These are phyloP conservation scores for Cymbopogon citratus DNA, from an alignment of 176 grass and related monocot genomes.

Conservation along the genomic window DNA sequence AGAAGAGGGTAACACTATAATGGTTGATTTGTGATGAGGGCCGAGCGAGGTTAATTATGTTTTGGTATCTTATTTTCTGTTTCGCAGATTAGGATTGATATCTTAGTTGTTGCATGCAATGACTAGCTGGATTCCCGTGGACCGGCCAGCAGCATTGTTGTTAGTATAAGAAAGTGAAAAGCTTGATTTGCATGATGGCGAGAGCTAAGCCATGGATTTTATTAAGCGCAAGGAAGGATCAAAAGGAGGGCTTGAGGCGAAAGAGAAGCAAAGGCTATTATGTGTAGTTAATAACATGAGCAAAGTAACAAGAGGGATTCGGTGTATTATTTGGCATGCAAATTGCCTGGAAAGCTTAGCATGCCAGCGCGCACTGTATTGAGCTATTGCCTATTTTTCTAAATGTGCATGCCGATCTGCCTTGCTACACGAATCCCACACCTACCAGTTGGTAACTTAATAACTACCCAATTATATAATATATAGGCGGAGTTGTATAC, in stretches of 20 bases:
- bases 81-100: conserved; percentile 4
- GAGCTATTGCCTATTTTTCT: not conserved
- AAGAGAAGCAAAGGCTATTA: not conserved
- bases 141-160: conserved; percentile 28
- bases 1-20: too few species aligned
- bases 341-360: conserved; percentile 53
- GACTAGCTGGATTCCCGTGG: conserved; percentile 51
- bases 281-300: not conserved
- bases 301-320: not conserved
- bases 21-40: too few species aligned
- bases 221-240: conserved; percentile 33
- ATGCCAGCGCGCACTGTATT: conserved; percentile 30
- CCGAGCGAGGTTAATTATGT: too few species aligned
- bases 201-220: conserved; percentile 40
- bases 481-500: not conserved
- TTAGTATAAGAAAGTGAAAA: conserved; percentile 1
- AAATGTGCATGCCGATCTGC: not conserved
- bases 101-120: conserved; percentile 38
- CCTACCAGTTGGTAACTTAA: conserved; percentile 18
- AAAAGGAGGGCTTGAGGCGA: conserved; percentile 34
- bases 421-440: not conserved
- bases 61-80: conserved; percentile 11
- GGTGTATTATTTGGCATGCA: not conserved
- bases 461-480: conserved; percentile 16
- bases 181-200: conserved; percentile 31